Percentiles rank a stretch among this genome's conserved stretches.
Conservation (phyloP, 208 protist genomes). For the Crithidia brevicula region DNA sequence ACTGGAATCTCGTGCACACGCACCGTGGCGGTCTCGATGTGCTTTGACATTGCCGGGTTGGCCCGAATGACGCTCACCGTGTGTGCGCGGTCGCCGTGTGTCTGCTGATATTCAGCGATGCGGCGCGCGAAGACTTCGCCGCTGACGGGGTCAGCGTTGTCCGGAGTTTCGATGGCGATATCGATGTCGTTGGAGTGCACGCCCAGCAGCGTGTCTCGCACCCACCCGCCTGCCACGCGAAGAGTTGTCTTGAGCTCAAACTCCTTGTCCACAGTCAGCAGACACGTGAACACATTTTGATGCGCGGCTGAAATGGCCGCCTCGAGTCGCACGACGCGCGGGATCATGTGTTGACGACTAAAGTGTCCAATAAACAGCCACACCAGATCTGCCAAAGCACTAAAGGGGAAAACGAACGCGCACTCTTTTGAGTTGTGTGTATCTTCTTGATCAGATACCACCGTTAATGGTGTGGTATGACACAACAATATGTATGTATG, state of each 20-base stretch:
- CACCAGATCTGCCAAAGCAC: conserved; percentile 5
- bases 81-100: conserved; percentile 38
- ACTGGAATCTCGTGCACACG: conserved; percentile 87
- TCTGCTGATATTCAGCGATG: conserved; percentile 78
- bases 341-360: conserved; percentile 31
- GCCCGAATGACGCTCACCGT: conserved; percentile 94
- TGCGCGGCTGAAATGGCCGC: conserved; percentile 62
- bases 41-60: conserved; percentile 98
- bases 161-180: conserved; percentile 94
- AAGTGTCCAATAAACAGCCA: too few species aligned
- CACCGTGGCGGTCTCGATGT: conserved; percentile 97
- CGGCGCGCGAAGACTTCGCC: conserved; percentile 92
- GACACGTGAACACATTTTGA: conserved; percentile 81
- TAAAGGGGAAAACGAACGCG: neutral
- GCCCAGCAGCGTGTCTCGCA: conserved; percentile 95
- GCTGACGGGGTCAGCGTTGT: conserved; percentile 39
- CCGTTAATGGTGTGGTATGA: too few species aligned
- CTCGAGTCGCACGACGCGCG: conserved; percentile 41
- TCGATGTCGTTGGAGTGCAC: conserved; percentile 97
- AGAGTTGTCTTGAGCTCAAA: conserved; percentile 68
- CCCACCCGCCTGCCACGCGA: conserved; percentile 97
- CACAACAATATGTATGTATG: too few species aligned
- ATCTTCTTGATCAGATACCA: too few species aligned
- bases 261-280: conserved; percentile 74
- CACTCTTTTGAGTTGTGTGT: too few species aligned